phyloP scores from a whole-genome alignment of 305 asterid genomes.

The Fraxinus albicans region DNA sequence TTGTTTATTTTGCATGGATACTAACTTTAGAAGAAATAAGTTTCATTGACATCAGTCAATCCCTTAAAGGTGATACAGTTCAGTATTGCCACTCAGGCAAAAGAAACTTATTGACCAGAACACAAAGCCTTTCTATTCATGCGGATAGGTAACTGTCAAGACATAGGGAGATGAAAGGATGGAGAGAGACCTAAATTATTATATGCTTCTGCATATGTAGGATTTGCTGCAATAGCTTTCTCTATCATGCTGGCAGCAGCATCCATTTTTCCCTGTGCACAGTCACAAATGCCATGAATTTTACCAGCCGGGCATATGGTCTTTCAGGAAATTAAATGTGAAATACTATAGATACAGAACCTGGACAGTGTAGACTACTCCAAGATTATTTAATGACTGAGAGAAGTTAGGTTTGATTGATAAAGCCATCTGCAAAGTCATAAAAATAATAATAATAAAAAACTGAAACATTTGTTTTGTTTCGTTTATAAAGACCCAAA shows the following conservation, averaged over 20 bases:
- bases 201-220: slow-evolving; percentile 98
- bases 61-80: slow-evolving; percentile 6
- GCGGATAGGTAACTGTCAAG: not conserved
- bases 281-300: slow-evolving; percentile 22
- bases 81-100: slow-evolving; percentile 16
- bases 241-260: slow-evolving; percentile 98
- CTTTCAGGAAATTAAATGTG: not conserved
- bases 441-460: not conserved
- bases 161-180: not conserved
- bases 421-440: slow-evolving; percentile 78
- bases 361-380: slow-evolving; percentile 99
- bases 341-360: slow-evolving; percentile 41
- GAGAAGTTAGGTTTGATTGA: slow-evolving; percentile 95
- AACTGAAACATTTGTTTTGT: not conserved
- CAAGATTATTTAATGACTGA: slow-evolving; percentile 97
- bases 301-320: not conserved
- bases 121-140: slow-evolving; percentile 2
- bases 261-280: slow-evolving; percentile 95
- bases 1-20: not conserved
- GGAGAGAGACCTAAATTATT: slow-evolving; percentile 77
- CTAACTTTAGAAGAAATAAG: slow-evolving; percentile 14
- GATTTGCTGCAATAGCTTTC: slow-evolving; percentile 96
- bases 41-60: not conserved
- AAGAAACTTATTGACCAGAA: slow-evolving; percentile 1
- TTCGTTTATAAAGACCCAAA: slow-evolving; percentile 22